Base-by-base conservation (phyloP, 148 eudicot genomes). In the Polygonum aviculare region DNA sequence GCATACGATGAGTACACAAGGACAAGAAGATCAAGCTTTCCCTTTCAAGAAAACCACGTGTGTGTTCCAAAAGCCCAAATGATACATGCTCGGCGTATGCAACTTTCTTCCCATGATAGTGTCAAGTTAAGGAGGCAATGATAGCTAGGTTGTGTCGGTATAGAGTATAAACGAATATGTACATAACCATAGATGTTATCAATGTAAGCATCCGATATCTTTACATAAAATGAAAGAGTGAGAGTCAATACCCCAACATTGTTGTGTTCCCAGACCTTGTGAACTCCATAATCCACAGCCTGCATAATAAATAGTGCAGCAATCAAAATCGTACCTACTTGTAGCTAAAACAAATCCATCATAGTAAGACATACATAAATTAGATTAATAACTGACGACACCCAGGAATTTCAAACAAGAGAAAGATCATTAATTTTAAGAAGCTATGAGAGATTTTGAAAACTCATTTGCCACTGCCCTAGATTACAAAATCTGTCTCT, bases 221-320 rank as follows among this genome's bases (percentile, higher is more conserved):
- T 44, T 44, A 7, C 47, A 44, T 44, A 44, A 44, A 44, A 6
- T 0, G 2, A 70, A 18, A 41, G 55, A 19, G 1, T 73, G 44
- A 45, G 75, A 22, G 75, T 74, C 11, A 75, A 33, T 90, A 93
- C 98, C 97, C 98, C 98, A 76, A 81, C 78, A 80, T 93, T 93
- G 90, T 88, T 88, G 77, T 65, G 10, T 75, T 88, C 97, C 94
- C 94, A 93, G 10, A 93, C 82, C 84, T 83, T 86, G 74, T 84
- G 87, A 77, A 93, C 85, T 14, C 98, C 98, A 47, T 90, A 89
- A 74, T 93, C 97, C 45, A 93, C 97, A 0, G 77, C 90, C 97
- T 93, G 90, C 79, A 83, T 80, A 54, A 83, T 80, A 54, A 18
- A 19, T 41, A 78, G 14, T 76, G 65, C 59, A 44, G 48, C 38